Evolutionary conservation across 139 green algal genomes (phyloP).

Genomic region (Haematococcus lacustris): DNA sequence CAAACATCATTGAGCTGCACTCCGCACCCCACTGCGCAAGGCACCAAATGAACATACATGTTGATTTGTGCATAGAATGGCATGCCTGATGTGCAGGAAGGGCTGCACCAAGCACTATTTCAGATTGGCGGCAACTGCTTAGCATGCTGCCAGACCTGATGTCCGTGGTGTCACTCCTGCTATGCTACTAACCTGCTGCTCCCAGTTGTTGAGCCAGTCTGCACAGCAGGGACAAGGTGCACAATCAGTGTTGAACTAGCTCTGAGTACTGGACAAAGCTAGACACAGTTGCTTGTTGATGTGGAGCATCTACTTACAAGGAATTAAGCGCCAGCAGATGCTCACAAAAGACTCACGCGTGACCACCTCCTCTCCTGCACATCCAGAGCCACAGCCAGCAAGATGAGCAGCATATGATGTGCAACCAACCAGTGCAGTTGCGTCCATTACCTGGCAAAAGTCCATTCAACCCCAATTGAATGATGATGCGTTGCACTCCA

Average conservation of each 20-base stretch:
- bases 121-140: not conserved
- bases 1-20: conserved; percentile 60
- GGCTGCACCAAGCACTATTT: not conserved
- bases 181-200: conserved; percentile 32
- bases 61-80: not conserved
- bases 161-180: not conserved
- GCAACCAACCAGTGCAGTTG: not conserved
- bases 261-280: not conserved
- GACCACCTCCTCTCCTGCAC: not conserved
- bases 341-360: conserved; percentile 69
- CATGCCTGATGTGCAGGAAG: not conserved
- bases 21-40: conserved; percentile 44
- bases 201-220: conserved; percentile 83
- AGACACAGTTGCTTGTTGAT: too few relatives aligned
- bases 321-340: conserved; percentile 77
- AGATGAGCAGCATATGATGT: not conserved
- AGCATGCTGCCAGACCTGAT: not conserved
- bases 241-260: not conserved
- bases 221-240: not conserved
- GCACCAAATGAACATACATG: not conserved
- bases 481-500: conserved; percentile 50
- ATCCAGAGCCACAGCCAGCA: not conserved
- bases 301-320: conserved; percentile 27
- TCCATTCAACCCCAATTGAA: conserved; percentile 52
- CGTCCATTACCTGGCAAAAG: conserved; percentile 53